Evolutionary conservation across 164 flowering plant species (phyloP).

Genomic region (Stephania japonica): DNA sequence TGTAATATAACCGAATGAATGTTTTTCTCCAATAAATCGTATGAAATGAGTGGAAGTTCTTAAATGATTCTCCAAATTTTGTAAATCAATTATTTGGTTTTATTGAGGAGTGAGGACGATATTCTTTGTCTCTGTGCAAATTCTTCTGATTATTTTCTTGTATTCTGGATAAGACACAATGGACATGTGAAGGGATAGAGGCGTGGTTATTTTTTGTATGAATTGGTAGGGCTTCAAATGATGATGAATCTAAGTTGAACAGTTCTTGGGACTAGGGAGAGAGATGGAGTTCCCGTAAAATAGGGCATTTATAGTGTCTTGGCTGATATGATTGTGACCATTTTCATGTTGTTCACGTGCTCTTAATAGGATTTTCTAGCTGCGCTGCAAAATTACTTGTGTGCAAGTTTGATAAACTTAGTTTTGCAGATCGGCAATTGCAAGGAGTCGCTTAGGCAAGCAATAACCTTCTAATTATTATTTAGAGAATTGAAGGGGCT

Average conservation of each 20-base stretch:
- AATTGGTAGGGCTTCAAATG: too few relatives aligned
- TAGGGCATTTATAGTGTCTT: not conserved
- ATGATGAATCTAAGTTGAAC: too few relatives aligned
- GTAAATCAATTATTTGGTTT: not conserved
- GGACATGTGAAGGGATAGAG: not conserved
- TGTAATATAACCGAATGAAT: too few relatives aligned
- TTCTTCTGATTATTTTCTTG: not conserved
- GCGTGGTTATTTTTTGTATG: not conserved
- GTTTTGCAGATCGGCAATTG: too few relatives aligned
- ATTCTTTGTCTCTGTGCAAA: not conserved
- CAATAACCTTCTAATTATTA: too few relatives aligned
- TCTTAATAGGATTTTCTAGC: not conserved
- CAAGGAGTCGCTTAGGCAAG: too few relatives aligned
- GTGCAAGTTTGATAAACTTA: not conserved
- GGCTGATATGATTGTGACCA: not conserved
- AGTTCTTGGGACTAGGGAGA: not conserved
- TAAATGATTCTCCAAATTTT: not conserved
- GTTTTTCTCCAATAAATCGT: not conserved
- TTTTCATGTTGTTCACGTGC: not conserved
- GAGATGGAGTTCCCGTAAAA: not conserved
- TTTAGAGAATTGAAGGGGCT: too few relatives aligned
- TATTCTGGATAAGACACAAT: not conserved
- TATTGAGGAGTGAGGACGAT: too few relatives aligned
- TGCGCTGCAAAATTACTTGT: not conserved
- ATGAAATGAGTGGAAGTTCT: not conserved